Evolutionary conservation across 306 rosid species (phyloP).

Genomic region (Castanea mollissima): DNA sequence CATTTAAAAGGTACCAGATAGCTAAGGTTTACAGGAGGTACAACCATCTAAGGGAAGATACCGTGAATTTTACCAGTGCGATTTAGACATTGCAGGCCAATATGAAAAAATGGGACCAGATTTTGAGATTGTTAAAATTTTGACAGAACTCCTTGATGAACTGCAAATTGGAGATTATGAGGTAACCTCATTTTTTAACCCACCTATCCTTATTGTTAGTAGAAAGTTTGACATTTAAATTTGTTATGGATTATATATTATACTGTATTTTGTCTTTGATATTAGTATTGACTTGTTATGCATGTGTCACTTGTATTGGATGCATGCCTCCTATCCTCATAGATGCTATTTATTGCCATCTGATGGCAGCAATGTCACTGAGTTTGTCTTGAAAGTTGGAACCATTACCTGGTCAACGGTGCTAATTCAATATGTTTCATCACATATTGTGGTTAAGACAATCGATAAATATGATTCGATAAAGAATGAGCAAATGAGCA

Average conservation of each 20-base stretch:
- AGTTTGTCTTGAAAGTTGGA: background rate
- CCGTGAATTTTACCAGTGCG: slow-evolving; percentile 96
- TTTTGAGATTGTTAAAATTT: slow-evolving; percentile 74
- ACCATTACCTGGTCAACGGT: background rate
- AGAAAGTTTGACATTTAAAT: background rate
- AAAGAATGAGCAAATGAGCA: too few species aligned
- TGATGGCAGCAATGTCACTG: background rate
- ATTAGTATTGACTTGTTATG: background rate
- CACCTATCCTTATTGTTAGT: background rate
- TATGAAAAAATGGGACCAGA: slow-evolving; percentile 88
- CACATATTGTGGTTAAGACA: background rate
- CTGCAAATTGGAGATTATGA: slow-evolving; percentile 82
- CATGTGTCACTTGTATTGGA: background rate
- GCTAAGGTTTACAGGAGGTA: slow-evolving; percentile 96
- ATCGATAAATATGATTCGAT: too few species aligned
- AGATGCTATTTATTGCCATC: background rate
- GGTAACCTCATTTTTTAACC: slow-evolving; percentile 39
- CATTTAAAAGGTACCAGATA: slow-evolving; percentile 92
- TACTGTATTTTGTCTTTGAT: background rate
- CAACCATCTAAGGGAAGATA: slow-evolving; percentile 94
- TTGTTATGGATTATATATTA: background rate
- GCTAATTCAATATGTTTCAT: background rate
- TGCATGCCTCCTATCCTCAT: background rate
- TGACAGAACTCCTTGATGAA: slow-evolving; percentile 88
- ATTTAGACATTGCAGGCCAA: slow-evolving; percentile 91